These are phyloP conservation scores for Sphaerostilbella broomeana DNA, from an alignment of 2,329 filamentous ascomycete species.

Conservation along the genomic window DNA sequence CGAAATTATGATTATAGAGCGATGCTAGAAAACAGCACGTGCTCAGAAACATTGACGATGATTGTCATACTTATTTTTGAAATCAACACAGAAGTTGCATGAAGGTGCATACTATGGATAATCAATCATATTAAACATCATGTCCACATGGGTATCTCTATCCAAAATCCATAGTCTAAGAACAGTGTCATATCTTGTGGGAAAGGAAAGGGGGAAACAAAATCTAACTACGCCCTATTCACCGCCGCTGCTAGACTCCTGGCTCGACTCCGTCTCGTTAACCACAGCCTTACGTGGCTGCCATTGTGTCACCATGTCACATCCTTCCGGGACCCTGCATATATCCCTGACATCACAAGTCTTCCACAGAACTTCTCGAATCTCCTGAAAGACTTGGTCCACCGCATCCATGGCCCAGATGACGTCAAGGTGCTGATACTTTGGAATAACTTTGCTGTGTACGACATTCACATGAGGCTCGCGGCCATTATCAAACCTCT, in stretches of 20 bases:
- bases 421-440: conserved; percentile 90
- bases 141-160: too few species aligned
- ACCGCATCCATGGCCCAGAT: conserved; percentile 90
- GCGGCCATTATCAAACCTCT: conserved; percentile 65
- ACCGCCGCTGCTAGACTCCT: conserved; percentile 21
- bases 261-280: conserved; percentile 15
- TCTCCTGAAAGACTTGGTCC: conserved; percentile 73
- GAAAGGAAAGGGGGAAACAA: too few species aligned
- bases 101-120: too few species aligned
- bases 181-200: too few species aligned
- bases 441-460: conserved; percentile 74
- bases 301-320: conserved; percentile 45
- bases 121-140: too few species aligned
- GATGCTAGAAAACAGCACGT: too few species aligned
- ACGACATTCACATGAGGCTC: conserved; percentile 79
- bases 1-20: too few species aligned
- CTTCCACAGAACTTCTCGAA: conserved; percentile 78
- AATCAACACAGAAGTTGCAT: too few species aligned
- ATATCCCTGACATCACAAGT: conserved; percentile 51
- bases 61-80: too few species aligned
- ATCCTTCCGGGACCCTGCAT: conserved; percentile 60
- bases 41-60: too few species aligned
- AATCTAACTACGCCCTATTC: conserved; percentile 7
- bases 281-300: conserved; percentile 8
- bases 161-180: too few species aligned